phyloP scores from a whole-genome alignment of 176 grass and related monocot species.

The Saccharum spontaneum region DNA sequence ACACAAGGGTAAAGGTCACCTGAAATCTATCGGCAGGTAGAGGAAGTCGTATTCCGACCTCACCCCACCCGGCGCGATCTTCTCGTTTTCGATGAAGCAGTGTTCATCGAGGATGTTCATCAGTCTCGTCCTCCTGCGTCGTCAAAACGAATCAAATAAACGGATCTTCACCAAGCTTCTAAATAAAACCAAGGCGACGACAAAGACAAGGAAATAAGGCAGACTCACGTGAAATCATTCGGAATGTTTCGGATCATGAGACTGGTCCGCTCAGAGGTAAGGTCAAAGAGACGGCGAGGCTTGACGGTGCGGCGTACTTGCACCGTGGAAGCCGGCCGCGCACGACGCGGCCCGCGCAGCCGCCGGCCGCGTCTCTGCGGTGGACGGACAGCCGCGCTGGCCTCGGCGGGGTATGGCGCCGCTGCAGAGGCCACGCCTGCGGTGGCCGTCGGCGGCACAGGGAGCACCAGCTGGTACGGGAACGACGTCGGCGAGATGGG shows the following conservation, averaged over 20 bases:
- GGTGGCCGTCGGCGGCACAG: not conserved
- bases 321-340: not conserved
- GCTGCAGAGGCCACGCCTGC: accelerated
- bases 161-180: not conserved
- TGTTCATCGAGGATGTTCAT: slow-evolving; percentile 46
- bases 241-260: slow-evolving; percentile 75
- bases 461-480: not conserved
- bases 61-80: not conserved
- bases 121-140: slow-evolving; percentile 34
- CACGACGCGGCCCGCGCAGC: not conserved
- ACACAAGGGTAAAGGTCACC: not conserved
- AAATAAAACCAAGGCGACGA: not conserved
- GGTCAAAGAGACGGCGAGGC: not conserved
- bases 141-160: not conserved
- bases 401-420: not conserved
- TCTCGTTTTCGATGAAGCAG: slow-evolving; percentile 45
- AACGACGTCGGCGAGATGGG: not conserved
- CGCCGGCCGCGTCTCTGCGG: not conserved
- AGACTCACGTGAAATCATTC: slow-evolving; percentile 35
- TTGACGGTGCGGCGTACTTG: accelerated
- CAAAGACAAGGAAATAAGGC: not conserved
- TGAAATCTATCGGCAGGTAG: slow-evolving; percentile 69
- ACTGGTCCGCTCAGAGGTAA: not conserved
- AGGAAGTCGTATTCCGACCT: slow-evolving; percentile 63
- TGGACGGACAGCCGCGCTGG: no score